Evolutionary conservation across 139 green algal species (phyloP), one percentile per base, ranked within the genome.

Genomic region (Coccomyxa sp.): DNA sequence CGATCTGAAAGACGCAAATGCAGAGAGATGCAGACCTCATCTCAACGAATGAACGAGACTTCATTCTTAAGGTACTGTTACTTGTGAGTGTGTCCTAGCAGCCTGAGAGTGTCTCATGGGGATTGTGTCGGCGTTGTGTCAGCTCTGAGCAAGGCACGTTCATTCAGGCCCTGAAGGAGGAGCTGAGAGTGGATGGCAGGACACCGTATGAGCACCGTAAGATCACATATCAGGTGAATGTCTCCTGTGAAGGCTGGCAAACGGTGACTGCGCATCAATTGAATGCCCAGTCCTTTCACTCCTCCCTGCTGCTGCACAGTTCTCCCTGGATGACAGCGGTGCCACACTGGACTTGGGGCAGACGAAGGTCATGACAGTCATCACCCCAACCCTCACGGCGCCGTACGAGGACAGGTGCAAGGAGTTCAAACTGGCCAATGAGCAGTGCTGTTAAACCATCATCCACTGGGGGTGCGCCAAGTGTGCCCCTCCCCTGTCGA

Each of bases 61-160:
- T 97, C 83, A 95, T 97, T 31, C 31, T 97, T 10, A 91, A 91
- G 86, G 91, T 92, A 45, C n/a, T n/a, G n/a, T n/a, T n/a, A n/a
- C n/a, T n/a, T 51, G 7, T 51, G 38, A 7, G 38, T 51, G 38
- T 51, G 3, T 11, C 7, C 3, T 51, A 51, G 3, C 7, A 51
- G 38, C 38, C 3, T 51, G 38, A 3, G 7, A 51, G 38, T 51
- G 38, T 51, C 3, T 51, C 7, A 11, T 51, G 38, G 38, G 38
- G 38, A 51, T 57, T 7, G 38, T 51, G 38, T 51, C 38, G 38
- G 38, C 38, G 38, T 57, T 59, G 7, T 86, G 57, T 25, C 30
- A 11, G 38, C 7, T 51, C 38, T 51, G 38, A 51, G 38, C 38
- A 11, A 51, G 38, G 38, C 38, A 51, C 7, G 38, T 7, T 7